Percentiles rank a stretch among this genome's conserved stretches.
Evolutionary conservation across 2,329 filamentous ascomycete genomes (phyloP).

Genomic region (Arthrinium puccinioides): DNA sequence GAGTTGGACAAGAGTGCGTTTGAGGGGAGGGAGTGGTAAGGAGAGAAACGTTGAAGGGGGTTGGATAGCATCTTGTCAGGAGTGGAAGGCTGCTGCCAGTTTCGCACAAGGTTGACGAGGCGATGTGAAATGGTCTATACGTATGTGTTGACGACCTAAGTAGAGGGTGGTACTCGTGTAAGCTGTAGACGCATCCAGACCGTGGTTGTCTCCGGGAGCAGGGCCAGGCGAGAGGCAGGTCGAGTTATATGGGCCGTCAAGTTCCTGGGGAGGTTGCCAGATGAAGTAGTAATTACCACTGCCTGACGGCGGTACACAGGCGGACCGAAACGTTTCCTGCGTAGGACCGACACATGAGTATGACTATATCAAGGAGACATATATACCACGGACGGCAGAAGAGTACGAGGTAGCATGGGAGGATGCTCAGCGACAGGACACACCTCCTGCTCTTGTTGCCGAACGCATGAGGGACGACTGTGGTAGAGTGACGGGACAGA

Average conservation of each 20-base stretch:
- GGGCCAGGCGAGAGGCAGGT: too few relatives aligned
- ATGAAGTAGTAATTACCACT: slow-evolving; percentile 16
- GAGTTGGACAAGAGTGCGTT: slow-evolving; percentile 48
- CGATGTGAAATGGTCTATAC: neutral
- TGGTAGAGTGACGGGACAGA: slow-evolving; percentile 22
- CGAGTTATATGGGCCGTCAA: too few relatives aligned
- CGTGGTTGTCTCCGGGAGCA: slow-evolving; percentile 27
- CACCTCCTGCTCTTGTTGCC: slow-evolving; percentile 16
- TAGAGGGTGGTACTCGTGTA: neutral
- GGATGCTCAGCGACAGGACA: slow-evolving; percentile 29
- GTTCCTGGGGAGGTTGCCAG: slow-evolving; percentile 27
- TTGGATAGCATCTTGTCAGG: slow-evolving; percentile 51
- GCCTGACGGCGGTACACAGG: slow-evolving; percentile 29
- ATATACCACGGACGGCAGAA: slow-evolving; percentile 24
- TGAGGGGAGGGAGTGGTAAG: slow-evolving; percentile 51
- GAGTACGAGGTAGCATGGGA: slow-evolving; percentile 27
- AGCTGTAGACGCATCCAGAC: neutral
- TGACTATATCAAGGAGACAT: slow-evolving; percentile 20
- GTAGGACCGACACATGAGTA: slow-evolving; percentile 18
- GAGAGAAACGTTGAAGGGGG: slow-evolving; percentile 54
- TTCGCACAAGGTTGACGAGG: neutral
- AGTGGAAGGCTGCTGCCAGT: neutral
- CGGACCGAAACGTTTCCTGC: slow-evolving; percentile 30
- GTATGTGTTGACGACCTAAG: neutral
- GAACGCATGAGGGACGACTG: slow-evolving; percentile 9